Evolutionary conservation across 306 rosid species (phyloP).

Genomic region (Abrus pulchellus): DNA sequence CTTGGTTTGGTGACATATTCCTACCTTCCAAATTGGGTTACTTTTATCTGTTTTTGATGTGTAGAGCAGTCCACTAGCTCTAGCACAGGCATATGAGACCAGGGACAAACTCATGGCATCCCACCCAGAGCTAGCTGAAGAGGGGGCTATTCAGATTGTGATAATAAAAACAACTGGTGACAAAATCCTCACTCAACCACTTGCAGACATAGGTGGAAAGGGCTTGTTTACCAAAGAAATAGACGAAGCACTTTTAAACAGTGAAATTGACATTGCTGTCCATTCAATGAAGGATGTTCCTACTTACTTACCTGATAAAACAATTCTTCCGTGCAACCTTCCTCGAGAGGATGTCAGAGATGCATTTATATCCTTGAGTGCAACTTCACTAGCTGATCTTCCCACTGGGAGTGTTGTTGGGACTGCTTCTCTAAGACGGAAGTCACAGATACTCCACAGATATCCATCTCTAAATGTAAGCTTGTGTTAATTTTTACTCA

Average conservation of each 20-base stretch:
- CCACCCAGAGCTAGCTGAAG: slow-evolving; percentile 82
- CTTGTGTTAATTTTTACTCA: slow-evolving; percentile 1
- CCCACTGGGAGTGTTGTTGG: slow-evolving; percentile 78
- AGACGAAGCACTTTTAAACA: slow-evolving; percentile 82
- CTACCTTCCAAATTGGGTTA: slow-evolving; percentile 30
- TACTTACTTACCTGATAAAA: slow-evolving; percentile 75
- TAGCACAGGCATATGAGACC: slow-evolving; percentile 90
- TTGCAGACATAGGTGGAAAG: slow-evolving; percentile 92
- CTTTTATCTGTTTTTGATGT: slow-evolving; percentile 50
- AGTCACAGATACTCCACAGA: slow-evolving; percentile 82
- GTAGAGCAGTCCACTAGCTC: slow-evolving; percentile 92
- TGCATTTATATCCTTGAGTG: slow-evolving; percentile 77
- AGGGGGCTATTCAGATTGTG: slow-evolving; percentile 84
- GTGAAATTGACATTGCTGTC: slow-evolving; percentile 84
- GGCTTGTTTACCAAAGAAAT: slow-evolving; percentile 92
- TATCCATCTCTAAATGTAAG: slow-evolving; percentile 78
- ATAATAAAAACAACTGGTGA: slow-evolving; percentile 90
- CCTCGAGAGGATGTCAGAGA: slow-evolving; percentile 87
- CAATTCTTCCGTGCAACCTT: slow-evolving; percentile 85
- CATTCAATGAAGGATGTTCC: slow-evolving; percentile 96
- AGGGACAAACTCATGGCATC: slow-evolving; percentile 78
- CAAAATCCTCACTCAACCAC: slow-evolving; percentile 81
- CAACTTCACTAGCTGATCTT: slow-evolving; percentile 69
- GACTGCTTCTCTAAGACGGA: slow-evolving; percentile 87
- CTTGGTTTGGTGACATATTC: not conserved